Evolutionary conservation across 2,329 filamentous ascomycete genomes (phyloP).

Genomic region (Thermomyces lanuginosus): DNA sequence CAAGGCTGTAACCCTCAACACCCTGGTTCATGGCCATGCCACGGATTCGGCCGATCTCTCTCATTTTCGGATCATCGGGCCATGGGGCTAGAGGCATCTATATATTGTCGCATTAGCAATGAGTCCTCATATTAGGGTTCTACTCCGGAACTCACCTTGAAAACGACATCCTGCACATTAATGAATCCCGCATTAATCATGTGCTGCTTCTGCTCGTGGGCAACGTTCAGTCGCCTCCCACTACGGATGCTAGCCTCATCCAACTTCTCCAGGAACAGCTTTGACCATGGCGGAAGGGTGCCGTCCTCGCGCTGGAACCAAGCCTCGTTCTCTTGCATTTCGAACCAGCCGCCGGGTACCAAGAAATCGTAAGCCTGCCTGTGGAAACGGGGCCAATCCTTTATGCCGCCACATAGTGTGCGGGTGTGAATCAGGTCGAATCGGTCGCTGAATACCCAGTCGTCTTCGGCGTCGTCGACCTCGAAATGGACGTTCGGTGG

Average conservation of each 20-base stretch:
- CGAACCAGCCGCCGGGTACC: conserved; percentile 33
- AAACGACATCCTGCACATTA: conserved; percentile 23
- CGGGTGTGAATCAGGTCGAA: conserved; percentile 13
- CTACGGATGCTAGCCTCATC: conserved; percentile 8
- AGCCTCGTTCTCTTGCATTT: conserved; percentile 33
- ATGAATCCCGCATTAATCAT: conserved; percentile 28
- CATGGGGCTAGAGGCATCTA: conserved; percentile 23
- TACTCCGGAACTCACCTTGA: conserved; percentile 3
- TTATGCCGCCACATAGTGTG: conserved; percentile 8
- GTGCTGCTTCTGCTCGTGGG: conserved; percentile 21
- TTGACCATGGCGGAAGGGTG: conserved; percentile 12
- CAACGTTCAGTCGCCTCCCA: conserved; percentile 14
- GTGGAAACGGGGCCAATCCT: conserved; percentile 9
- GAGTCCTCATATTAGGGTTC: not conserved
- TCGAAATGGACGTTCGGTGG: conserved; percentile 12
- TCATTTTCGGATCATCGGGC: conserved; percentile 34
- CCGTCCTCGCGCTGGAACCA: conserved; percentile 26
- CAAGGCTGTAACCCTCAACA: conserved; percentile 27
- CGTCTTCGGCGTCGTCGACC: conserved; percentile 12
- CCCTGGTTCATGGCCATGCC: conserved; percentile 26
- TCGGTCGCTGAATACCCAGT: conserved; percentile 11
- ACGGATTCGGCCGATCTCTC: conserved; percentile 31
- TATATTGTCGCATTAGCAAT: conserved; percentile 23
- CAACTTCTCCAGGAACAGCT: conserved; percentile 25
- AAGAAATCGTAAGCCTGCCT: conserved; percentile 16